Percentiles rank a stretch among this genome's conserved stretches.
phyloP scores from a whole-genome alignment of 768 basidiomycete species.

The Xerocomellus dryophilus region DNA sequence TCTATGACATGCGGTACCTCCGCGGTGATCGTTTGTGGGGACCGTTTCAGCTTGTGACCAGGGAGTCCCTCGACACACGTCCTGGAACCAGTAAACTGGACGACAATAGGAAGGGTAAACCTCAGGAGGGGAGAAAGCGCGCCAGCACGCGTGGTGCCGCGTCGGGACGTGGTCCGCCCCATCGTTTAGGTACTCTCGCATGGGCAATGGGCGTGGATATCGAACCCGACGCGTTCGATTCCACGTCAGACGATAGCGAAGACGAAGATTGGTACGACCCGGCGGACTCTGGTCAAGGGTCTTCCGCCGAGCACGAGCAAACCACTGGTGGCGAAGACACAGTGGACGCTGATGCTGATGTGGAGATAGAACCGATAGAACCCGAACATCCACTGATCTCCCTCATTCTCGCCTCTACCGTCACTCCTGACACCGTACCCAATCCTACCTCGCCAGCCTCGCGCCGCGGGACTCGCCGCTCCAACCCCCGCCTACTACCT shows the following conservation, averaged over 20 bases:
- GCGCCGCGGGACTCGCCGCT: conserved; percentile 18
- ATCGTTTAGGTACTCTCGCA: conserved; percentile 12
- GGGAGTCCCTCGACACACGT: not conserved
- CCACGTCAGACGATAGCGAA: conserved; percentile 10
- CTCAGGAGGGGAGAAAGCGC: not conserved
- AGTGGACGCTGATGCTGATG: not conserved
- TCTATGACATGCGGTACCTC: conserved; percentile 33
- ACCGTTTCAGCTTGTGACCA: conserved; percentile 23
- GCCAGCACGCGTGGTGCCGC: not conserved
- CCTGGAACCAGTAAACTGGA: not conserved
- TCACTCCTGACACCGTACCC: not conserved
- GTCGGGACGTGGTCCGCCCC: not conserved
- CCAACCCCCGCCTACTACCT: conserved; percentile 12
- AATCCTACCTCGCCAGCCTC: not conserved
- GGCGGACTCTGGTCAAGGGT: not conserved
- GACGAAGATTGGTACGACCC: conserved; percentile 26
- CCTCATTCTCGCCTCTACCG: not conserved
- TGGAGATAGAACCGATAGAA: conserved; percentile 10
- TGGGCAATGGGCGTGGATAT: conserved; percentile 18
- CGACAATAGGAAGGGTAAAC: not conserved
- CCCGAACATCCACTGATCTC: conserved; percentile 14
- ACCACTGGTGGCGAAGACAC: not conserved
- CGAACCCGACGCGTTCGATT: conserved; percentile 8
- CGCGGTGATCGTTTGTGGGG: conserved; percentile 30
- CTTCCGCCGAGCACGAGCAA: not conserved